Evolutionary conservation across 2,329 filamentous ascomycete species (phyloP).

Genomic region (Ceratocystis cubensis): DNA sequence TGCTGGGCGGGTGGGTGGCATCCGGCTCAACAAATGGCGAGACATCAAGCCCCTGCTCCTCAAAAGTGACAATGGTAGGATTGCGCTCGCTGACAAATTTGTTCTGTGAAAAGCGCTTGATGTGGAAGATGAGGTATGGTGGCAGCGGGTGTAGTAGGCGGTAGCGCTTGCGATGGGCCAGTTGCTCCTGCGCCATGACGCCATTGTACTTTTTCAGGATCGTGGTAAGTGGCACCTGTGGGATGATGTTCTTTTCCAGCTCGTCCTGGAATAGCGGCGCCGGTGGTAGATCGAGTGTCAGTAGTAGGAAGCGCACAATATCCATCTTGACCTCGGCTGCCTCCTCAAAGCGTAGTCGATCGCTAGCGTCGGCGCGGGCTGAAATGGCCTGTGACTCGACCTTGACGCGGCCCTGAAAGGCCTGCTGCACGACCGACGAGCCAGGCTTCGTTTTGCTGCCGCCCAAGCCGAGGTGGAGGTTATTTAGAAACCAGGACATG

Average conservation of each 20-base stretch:
- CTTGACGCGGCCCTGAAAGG: slow-evolving; percentile 85
- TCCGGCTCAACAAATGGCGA: slow-evolving; percentile 85
- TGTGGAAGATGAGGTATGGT: slow-evolving; percentile 82
- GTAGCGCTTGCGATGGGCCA: slow-evolving; percentile 79
- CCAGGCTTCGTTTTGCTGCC: slow-evolving; percentile 78
- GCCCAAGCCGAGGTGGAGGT: slow-evolving; percentile 80
- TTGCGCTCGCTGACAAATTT: slow-evolving; percentile 95
- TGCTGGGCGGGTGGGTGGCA: slow-evolving; percentile 53
- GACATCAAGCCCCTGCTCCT: slow-evolving; percentile 70
- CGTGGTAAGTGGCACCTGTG: slow-evolving; percentile 69
- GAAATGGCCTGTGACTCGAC: slow-evolving; percentile 92
- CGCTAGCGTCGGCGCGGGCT: slow-evolving; percentile 73
- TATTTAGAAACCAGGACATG: slow-evolving; percentile 93
- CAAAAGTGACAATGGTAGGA: slow-evolving; percentile 95
- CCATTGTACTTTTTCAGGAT: slow-evolving; percentile 92
- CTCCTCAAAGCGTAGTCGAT: slow-evolving; percentile 86
- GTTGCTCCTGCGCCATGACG: slow-evolving; percentile 70
- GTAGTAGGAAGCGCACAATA: slow-evolving; percentile 69
- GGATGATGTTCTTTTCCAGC: slow-evolving; percentile 89
- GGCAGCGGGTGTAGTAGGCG: slow-evolving; percentile 81
- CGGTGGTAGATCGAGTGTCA: slow-evolving; percentile 84
- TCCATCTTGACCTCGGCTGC: slow-evolving; percentile 68
- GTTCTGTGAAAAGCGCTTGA: slow-evolving; percentile 94
- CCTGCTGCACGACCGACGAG: slow-evolving; percentile 75
- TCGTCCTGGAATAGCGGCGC: slow-evolving; percentile 95